phyloP scores from a whole-genome alignment of 257 asterid genomes.

The Nicotiana attenuata region DNA sequence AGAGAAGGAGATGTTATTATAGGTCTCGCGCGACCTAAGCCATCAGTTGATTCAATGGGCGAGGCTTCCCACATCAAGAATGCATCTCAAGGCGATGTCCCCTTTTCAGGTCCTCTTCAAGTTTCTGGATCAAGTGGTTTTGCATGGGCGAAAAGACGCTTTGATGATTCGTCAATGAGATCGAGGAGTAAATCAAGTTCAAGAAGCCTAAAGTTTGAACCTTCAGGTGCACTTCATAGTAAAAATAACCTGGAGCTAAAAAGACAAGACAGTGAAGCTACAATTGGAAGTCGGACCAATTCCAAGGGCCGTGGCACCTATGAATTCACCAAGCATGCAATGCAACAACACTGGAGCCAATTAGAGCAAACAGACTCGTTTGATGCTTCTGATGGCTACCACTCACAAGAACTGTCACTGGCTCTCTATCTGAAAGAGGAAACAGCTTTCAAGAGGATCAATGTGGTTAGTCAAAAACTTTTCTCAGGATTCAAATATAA shows the following conservation, averaged over 20 bases:
- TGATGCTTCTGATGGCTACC: constrained; percentile 72
- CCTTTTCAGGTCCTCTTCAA: constrained; percentile 72
- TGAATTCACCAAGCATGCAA: constrained; percentile 38
- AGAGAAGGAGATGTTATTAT: constrained; percentile 39
- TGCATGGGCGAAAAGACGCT: constrained; percentile 83
- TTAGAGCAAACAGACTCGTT: constrained; percentile 69
- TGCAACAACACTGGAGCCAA: constrained; percentile 71
- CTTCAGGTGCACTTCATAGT: constrained; percentile 47
- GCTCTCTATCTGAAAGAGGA: constrained; percentile 70
- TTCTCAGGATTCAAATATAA: not conserved
- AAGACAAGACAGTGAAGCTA: constrained; percentile 45
- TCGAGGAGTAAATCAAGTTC: constrained; percentile 81
- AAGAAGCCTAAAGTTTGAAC: constrained; percentile 74
- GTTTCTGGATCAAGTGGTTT: constrained; percentile 92
- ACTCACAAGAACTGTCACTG: constrained; percentile 77
- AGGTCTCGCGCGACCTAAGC: constrained; percentile 43
- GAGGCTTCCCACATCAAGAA: constrained; percentile 68
- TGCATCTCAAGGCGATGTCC: constrained; percentile 83
- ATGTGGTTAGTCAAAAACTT: constrained; percentile 43
- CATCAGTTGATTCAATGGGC: constrained; percentile 24
- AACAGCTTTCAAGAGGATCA: constrained; percentile 47
- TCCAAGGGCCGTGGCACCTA: constrained; percentile 40
- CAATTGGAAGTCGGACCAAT: constrained; percentile 26
- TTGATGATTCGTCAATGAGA: constrained; percentile 57
- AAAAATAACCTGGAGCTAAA: constrained; percentile 49